phyloP scores from a whole-genome alignment of 1,284 basidiomycete genomes.

The Laetiporus sulphureus region DNA sequence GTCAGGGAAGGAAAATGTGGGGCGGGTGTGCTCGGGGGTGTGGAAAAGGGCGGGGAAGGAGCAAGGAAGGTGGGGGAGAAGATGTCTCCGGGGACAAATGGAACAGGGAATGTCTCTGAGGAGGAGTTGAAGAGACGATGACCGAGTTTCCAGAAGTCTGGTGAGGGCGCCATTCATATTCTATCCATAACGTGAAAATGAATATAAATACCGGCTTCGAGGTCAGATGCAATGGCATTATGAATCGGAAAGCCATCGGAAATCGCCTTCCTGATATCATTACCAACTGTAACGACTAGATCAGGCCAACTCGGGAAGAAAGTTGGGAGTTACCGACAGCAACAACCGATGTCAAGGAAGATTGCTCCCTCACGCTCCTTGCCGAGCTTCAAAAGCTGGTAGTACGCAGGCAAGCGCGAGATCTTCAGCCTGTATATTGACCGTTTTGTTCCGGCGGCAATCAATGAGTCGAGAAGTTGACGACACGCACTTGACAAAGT shows the following conservation, averaged over 20 bases:
- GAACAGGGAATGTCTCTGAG: conserved; percentile 33
- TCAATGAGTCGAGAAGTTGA: background rate
- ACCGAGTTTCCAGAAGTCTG: too few species aligned
- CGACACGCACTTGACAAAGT: conserved; percentile 10
- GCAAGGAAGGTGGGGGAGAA: conserved; percentile 31
- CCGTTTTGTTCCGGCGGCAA: background rate
- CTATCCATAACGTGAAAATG: too few species aligned
- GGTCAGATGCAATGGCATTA: background rate
- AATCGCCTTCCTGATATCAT: conserved; percentile 33
- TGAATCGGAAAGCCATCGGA: conserved; percentile 25
- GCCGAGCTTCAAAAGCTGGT: conserved; percentile 29
- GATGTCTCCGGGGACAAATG: conserved; percentile 38
- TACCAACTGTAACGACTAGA: conserved; percentile 28
- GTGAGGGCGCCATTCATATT: too few species aligned
- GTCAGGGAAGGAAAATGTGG: conserved; percentile 28
- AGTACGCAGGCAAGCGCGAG: conserved; percentile 10
- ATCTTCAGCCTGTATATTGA: conserved; percentile 10
- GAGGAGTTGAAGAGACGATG: conserved; percentile 27
- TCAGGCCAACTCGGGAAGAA: background rate
- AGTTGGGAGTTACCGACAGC: conserved; percentile 30
- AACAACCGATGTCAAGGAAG: conserved; percentile 34
- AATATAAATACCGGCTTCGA: background rate
- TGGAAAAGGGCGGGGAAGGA: conserved; percentile 21
- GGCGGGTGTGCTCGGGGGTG: conserved; percentile 15
- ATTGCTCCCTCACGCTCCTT: conserved; percentile 33